Percentiles rank a stretch among this genome's conserved stretches.
These are phyloP conservation scores for Clonostachys byssicola DNA, from an alignment of 2,329 filamentous ascomycete species.

Conservation along the genomic window DNA sequence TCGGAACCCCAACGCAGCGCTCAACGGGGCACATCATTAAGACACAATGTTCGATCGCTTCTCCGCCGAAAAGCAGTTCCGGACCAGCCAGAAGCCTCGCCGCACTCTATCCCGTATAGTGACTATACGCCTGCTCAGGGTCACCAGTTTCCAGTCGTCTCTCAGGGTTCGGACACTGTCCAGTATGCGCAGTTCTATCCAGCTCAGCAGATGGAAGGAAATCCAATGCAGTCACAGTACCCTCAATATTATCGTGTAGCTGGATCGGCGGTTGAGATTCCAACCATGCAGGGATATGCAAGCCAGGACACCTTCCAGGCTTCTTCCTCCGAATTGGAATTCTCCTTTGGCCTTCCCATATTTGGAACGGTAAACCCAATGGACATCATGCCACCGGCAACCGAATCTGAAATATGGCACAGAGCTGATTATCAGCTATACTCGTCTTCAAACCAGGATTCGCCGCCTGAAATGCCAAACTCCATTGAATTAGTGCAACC, in stretches of 20 bases:
- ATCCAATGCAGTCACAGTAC: too few species aligned
- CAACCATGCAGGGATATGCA: too few species aligned
- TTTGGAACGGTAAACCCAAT: constrained; percentile 48
- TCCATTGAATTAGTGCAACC: neutral
- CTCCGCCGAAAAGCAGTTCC: constrained; percentile 25
- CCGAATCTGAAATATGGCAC: constrained; percentile 29
- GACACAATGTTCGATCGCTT: constrained; percentile 25
- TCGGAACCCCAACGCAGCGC: neutral
- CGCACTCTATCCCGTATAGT: too few species aligned
- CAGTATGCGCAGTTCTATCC: too few species aligned
- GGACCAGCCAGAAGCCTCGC: constrained; percentile 7
- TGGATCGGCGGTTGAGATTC: too few species aligned
- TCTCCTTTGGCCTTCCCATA: constrained; percentile 18
- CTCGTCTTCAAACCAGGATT: constrained; percentile 12
- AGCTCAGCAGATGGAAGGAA: too few species aligned
- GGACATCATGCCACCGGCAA: constrained; percentile 44
- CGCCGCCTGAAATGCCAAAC: neutral
- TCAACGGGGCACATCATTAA: constrained; percentile 26
- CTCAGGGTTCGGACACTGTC: too few species aligned
- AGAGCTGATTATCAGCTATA: constrained; percentile 28
- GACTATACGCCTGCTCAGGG: too few species aligned
- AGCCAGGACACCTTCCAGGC: neutral
- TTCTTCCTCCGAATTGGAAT: neutral
- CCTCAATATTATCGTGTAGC: too few species aligned
- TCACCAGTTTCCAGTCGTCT: too few species aligned